These are phyloP conservation scores for Kwoniella sp. DNA, from an alignment of 768 basidiomycete genomes.

Conservation along the genomic window DNA sequence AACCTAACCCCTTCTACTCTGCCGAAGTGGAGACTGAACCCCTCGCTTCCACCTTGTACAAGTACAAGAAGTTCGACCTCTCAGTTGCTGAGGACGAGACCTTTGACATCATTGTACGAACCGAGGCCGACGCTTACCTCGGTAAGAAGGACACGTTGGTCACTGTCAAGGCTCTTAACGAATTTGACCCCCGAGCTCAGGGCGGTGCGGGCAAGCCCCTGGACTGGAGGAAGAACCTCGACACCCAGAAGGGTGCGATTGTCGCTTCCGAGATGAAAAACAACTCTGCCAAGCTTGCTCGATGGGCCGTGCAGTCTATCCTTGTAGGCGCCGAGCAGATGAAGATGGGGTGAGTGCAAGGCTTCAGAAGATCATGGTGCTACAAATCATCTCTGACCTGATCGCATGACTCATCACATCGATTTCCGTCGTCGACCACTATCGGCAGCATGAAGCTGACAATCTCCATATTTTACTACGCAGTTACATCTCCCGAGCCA, in stretches of 20 bases:
- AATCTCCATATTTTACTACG: no score
- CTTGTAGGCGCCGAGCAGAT: slow-evolving; percentile 92
- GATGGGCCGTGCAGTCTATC: slow-evolving; percentile 94
- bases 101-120: slow-evolving; percentile 81
- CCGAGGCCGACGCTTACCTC: slow-evolving; percentile 89
- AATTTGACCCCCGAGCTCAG: slow-evolving; percentile 87
- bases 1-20: slow-evolving; percentile 91
- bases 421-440: no score
- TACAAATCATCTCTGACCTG: no score
- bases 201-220: slow-evolving; percentile 82
- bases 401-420: no score
- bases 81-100: slow-evolving; percentile 82
- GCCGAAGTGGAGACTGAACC: slow-evolving; percentile 90
- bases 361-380: not conserved
- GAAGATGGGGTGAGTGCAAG: slow-evolving; percentile 83
- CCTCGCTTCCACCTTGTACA: slow-evolving; percentile 91
- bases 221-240: slow-evolving; percentile 98
- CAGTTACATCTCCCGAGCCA: slow-evolving; percentile 92
- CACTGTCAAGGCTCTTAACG: slow-evolving; percentile 92
- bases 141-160: slow-evolving; percentile 68
- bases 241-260: slow-evolving; percentile 93
- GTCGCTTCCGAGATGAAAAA: slow-evolving; percentile 99
- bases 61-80: slow-evolving; percentile 93
- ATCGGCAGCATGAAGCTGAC: no score
- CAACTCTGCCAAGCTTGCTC: slow-evolving; percentile 94